These are phyloP conservation scores for Cylindrotheca fusiformis DNA, from an alignment of 108 stramenopile species.

Conservation along the genomic window DNA sequence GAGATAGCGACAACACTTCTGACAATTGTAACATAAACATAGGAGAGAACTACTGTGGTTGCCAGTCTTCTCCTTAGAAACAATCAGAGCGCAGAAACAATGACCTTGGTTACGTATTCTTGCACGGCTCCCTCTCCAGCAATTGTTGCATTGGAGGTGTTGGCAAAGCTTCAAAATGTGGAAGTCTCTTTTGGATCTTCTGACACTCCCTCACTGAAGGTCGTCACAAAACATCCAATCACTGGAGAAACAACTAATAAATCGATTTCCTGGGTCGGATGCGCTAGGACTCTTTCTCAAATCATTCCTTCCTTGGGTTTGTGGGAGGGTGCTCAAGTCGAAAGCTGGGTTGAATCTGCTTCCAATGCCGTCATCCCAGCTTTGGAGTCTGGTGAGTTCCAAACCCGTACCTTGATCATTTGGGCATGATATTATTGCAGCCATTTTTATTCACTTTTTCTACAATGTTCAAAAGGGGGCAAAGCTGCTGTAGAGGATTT, in stretches of 20 bases:
- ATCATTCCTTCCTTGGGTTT: slow-evolving; percentile 28
- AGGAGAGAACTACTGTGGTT: too few species aligned
- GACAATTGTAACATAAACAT: too few species aligned
- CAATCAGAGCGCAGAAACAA: too few species aligned
- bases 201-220: slow-evolving; percentile 17
- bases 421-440: too few species aligned
- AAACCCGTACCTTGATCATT: too few species aligned
- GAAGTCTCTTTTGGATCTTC: slow-evolving; percentile 6
- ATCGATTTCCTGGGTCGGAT: slow-evolving; percentile 26
- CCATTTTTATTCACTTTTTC: slow-evolving; percentile 1
- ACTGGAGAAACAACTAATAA: slow-evolving; percentile 7
- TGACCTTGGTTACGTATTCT: slow-evolving; percentile 24
- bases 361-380: slow-evolving; percentile 11
- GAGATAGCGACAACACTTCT: too few species aligned
- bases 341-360: slow-evolving; percentile 32
- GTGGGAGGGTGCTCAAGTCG: slow-evolving; percentile 25
- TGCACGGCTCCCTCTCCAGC: slow-evolving; percentile 28
- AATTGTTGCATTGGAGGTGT: slow-evolving; percentile 20
- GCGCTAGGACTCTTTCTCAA: slow-evolving; percentile 26
- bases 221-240: slow-evolving; percentile 24
- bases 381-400: slow-evolving; percentile 9
- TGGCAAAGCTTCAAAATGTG: slow-evolving; percentile 31
- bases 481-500: slow-evolving; percentile 10
- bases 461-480: too few species aligned
- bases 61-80: too few species aligned